phyloP scores from a whole-genome alignment of 768 basidiomycete genomes.

The Leccinum sublutescens region DNA sequence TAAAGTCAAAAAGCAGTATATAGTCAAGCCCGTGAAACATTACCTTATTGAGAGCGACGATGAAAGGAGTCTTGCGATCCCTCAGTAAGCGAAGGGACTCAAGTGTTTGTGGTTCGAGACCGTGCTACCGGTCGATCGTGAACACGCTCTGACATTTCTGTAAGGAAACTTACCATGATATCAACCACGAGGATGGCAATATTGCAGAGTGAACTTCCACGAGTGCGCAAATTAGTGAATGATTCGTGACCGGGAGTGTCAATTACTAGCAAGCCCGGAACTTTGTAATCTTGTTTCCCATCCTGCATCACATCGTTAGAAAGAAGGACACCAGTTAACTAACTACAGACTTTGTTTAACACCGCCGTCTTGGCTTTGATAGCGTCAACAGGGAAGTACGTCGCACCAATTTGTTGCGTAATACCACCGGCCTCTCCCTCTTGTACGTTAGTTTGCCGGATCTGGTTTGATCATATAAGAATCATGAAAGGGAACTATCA shows the following conservation, averaged over 20 bases:
- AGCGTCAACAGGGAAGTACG: constrained; percentile 96
- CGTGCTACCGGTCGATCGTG: constrained; percentile 60
- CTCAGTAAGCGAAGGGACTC: constrained; percentile 91
- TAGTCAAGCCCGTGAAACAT: neutral
- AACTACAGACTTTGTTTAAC: constrained; percentile 69
- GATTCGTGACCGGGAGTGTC: constrained; percentile 99
- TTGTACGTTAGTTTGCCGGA: constrained; percentile 99
- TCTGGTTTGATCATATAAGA: constrained; percentile 46
- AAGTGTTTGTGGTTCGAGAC: constrained; percentile 95
- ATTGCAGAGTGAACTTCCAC: constrained; percentile 96
- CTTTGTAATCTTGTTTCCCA: constrained; percentile 86
- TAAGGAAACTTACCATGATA: constrained; percentile 71
- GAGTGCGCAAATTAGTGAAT: constrained; percentile 93
- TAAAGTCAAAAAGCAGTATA: constrained; percentile 7
- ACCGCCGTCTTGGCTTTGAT: constrained; percentile 92
- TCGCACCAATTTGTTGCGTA: constrained; percentile 99
- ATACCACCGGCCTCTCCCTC: constrained; percentile 99
- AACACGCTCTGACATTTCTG: neutral
- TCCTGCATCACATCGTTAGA: constrained; percentile 45
- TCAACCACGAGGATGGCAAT: constrained; percentile 99
- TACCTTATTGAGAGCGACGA: constrained; percentile 97
- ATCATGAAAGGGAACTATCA: neutral
- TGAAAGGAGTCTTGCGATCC: constrained; percentile 96
- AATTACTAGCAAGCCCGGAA: constrained; percentile 93
- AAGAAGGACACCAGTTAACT: neutral